phyloP scores from a whole-genome alignment of 1,284 basidiomycete genomes.

The Xerocomus amazonicus region DNA sequence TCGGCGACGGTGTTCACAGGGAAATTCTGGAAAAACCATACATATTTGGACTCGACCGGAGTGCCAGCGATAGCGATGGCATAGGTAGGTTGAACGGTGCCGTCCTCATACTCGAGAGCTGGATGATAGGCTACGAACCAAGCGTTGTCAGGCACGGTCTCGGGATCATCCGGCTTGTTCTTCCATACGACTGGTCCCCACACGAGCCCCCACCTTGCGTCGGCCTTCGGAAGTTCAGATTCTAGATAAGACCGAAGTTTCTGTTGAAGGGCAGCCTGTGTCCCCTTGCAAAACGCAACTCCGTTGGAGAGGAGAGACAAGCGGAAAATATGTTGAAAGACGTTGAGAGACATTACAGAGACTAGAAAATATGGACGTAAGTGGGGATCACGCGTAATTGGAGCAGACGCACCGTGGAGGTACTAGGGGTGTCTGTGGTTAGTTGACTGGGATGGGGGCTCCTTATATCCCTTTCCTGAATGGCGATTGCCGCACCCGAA shows the following conservation, averaged over 20 bases:
- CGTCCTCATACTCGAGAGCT: slow-evolving; percentile 11
- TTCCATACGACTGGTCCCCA: slow-evolving; percentile 22
- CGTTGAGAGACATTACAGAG: slow-evolving; percentile 16
- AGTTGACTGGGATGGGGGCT: no score
- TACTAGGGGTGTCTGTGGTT: no score
- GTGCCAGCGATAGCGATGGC: slow-evolving; percentile 17
- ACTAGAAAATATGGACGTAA: background rate
- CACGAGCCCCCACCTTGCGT: slow-evolving; percentile 6
- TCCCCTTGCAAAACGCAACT: background rate
- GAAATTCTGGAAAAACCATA: background rate
- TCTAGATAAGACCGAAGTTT: background rate
- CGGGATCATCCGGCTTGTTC: background rate
- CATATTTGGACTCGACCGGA: background rate
- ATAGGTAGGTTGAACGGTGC: slow-evolving; percentile 5
- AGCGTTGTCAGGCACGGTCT: slow-evolving; percentile 16
- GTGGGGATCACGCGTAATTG: no score
- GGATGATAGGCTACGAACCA: slow-evolving; percentile 20
- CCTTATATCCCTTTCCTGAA: no score
- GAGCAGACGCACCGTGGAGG: no score
- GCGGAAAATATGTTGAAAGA: slow-evolving; percentile 19
- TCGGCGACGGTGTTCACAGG: slow-evolving; percentile 10
- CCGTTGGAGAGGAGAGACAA: slow-evolving; percentile 9
- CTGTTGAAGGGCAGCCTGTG: slow-evolving; percentile 1
- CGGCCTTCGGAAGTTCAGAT: background rate
- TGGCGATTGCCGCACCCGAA: background rate